These are phyloP conservation scores for Schizosaccharomyces lindneri DNA, from an alignment of 805 yeast genomes.

Conservation along the genomic window DNA sequence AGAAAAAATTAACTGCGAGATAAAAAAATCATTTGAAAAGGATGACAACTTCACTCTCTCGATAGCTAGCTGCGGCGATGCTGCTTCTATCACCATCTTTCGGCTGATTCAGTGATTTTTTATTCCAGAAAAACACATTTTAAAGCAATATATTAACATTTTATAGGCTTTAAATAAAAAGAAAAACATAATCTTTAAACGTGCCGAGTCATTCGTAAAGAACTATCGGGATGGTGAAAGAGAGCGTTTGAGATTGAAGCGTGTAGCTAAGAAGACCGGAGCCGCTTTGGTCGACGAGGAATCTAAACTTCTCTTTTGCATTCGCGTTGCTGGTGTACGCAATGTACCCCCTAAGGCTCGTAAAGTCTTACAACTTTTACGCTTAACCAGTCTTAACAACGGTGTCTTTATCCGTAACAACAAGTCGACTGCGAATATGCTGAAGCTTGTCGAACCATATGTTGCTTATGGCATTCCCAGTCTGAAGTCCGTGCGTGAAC, in stretches of 20 bases:
- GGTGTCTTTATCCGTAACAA: constrained; percentile 58
- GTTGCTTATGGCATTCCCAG: constrained; percentile 64
- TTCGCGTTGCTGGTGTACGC: constrained; percentile 57
- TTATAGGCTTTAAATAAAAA: constrained; percentile 22
- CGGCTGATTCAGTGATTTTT: constrained; percentile 18
- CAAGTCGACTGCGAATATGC: constrained; percentile 55
- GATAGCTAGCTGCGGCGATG: constrained; percentile 48
- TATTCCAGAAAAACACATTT: constrained; percentile 3
- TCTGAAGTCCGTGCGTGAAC: constrained; percentile 45
- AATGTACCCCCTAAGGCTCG: constrained; percentile 65
- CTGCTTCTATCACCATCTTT: constrained; percentile 61
- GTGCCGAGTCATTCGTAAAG: constrained; percentile 82
- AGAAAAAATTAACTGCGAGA: neutral
- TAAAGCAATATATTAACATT: constrained; percentile 1
- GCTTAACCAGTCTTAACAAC: constrained; percentile 56
- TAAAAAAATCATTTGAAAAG: constrained; percentile 1
- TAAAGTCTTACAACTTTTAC: constrained; percentile 52
- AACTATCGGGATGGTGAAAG: constrained; percentile 77
- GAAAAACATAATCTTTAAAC: constrained; percentile 45
- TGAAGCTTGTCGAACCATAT: constrained; percentile 59
- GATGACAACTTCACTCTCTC: constrained; percentile 15
- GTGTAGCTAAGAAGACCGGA: constrained; percentile 80
- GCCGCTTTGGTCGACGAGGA: constrained; percentile 69
- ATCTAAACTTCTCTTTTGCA: constrained; percentile 41
- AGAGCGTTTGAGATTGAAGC: constrained; percentile 51